These are phyloP conservation scores for Tilletia indica DNA, from an alignment of 1,284 basidiomycete species.

Conservation along the genomic window DNA sequence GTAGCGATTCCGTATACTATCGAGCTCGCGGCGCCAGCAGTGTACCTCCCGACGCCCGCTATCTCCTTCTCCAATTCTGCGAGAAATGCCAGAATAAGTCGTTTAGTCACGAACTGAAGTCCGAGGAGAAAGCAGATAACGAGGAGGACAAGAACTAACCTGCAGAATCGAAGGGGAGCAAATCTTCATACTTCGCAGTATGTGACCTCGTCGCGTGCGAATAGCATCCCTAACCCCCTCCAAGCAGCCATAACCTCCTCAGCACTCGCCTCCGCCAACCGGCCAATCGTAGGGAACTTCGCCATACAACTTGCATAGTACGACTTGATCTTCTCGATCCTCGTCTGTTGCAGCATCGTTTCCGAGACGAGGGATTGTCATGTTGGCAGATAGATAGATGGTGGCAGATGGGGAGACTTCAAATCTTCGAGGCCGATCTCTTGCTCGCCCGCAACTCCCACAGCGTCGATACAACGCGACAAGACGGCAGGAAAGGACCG, in stretches of 20 bases:
- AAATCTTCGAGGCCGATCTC: too few species aligned
- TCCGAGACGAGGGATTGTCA: slow-evolving; percentile 87
- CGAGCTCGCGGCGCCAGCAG: slow-evolving; percentile 59
- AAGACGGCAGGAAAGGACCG: too few species aligned
- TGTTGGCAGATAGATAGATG: too few species aligned
- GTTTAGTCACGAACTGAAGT: background rate
- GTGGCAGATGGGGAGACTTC: too few species aligned
- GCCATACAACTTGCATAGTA: slow-evolving; percentile 51
- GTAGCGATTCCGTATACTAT: slow-evolving; percentile 51
- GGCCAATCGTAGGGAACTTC: slow-evolving; percentile 56
- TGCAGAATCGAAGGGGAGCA: slow-evolving; percentile 64
- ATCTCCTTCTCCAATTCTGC: too few species aligned
- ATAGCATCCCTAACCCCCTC: slow-evolving; percentile 53
- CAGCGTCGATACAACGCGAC: too few species aligned
- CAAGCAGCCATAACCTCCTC: slow-evolving; percentile 52
- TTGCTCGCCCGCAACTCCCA: too few species aligned
- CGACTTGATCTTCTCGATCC: slow-evolving; percentile 46
- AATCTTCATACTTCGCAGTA: slow-evolving; percentile 57
- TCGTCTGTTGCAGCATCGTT: slow-evolving; percentile 97
- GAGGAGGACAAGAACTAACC: background rate
- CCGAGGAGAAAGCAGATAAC: background rate
- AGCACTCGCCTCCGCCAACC: slow-evolving; percentile 68
- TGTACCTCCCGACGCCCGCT: slow-evolving; percentile 85
- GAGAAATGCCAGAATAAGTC: slow-evolving; percentile 61
- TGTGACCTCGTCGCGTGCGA: slow-evolving; percentile 51